Evolutionary conservation across 495 filamentous ascomycete species (phyloP).

Genomic region (Pseudomonodictys pantanalensis): DNA sequence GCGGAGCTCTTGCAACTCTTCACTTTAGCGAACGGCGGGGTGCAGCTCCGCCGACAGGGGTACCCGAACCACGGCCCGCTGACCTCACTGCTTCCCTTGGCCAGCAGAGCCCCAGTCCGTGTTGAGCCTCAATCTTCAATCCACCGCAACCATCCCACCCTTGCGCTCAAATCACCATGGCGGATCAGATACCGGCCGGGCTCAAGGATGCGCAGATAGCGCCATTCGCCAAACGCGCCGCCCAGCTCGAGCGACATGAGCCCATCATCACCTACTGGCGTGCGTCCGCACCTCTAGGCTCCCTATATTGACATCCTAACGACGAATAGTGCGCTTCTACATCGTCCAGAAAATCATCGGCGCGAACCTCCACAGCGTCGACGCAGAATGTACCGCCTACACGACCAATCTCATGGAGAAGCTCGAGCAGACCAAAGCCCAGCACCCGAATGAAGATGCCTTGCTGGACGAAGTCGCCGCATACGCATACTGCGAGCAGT

Average conservation of each 20-base stretch:
- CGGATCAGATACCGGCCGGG: slow-evolving; percentile 67
- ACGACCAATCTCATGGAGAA: slow-evolving; percentile 86
- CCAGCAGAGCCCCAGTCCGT: neutral
- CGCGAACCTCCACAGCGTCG: slow-evolving; percentile 69
- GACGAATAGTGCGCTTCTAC: slow-evolving; percentile 74
- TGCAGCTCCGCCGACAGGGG: neutral
- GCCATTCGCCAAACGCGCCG: slow-evolving; percentile 74
- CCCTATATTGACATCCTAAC: slow-evolving; percentile 13
- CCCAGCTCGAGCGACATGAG: slow-evolving; percentile 78
- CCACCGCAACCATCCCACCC: neutral
- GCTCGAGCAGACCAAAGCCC: slow-evolving; percentile 76
- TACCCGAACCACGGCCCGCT: neutral
- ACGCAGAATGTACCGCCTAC: slow-evolving; percentile 72
- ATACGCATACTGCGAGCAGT: slow-evolving; percentile 90
- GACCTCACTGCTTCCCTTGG: neutral
- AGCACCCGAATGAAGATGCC: slow-evolving; percentile 63
- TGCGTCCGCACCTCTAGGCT: slow-evolving; percentile 45
- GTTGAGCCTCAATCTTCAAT: neutral
- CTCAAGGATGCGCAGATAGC: slow-evolving; percentile 74
- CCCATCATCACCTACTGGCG: slow-evolving; percentile 94
- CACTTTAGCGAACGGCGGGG: slow-evolving; percentile 14
- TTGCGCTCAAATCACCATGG: slow-evolving; percentile 51
- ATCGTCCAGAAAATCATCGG: slow-evolving; percentile 87
- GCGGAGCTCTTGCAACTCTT: slow-evolving; percentile 3
- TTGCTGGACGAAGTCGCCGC: slow-evolving; percentile 79